Evolutionary conservation across 2,329 filamentous ascomycete species (phyloP), one percentile per base, ranked within the genome.

Genomic region (Pseudofabraea citricarpa): DNA sequence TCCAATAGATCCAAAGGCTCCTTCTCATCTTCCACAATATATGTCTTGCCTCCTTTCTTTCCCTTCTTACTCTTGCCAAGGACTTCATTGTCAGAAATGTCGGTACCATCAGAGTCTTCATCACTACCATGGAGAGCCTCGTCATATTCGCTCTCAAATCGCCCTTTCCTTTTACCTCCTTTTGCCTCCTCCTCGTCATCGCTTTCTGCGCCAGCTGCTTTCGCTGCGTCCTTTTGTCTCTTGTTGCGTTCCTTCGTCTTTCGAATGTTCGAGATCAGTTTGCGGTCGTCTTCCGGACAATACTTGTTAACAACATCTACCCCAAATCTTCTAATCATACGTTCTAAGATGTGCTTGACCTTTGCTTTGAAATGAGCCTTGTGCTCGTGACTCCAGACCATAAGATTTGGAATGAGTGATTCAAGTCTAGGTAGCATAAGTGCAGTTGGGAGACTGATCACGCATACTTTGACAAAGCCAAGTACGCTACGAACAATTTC

Each of bases 351-450:
- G 61, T 96, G 90, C 79, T 96, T 97, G 55, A 98, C 90, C 72
- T 97, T 98, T 39, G 87, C 84, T 59, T 91, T 89, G 71, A 98
- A 93, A 62, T 95, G 90, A 10, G 90, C 90, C 71, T 97, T 97
- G 73, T 98, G 94, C 67, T 98, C 93, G 65, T 96, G 89, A 61
- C 87, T 90, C 91, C 93, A 98, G 32, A 90, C 81, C 74, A 97
- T 88, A 16, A 97, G 73, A 64, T 95, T 95, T 3, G 90, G 88
- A 2, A 98, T 79, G 37, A 98, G 74, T 0, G 82, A 81, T 23
- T 75, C 70, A 26, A 98, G 78, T 19, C 90, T 81, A 4, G 88
- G 83, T 26, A 84, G 74, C 71, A 98, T 83, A 50, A 95, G 73
- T 5, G 85, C 80, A 31, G 82, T 79, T 0, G 91, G 89, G 22